phyloP scores from a whole-genome alignment of 1,284 basidiomycete species.

The Cutaneotrichosporon mucoides region DNA sequence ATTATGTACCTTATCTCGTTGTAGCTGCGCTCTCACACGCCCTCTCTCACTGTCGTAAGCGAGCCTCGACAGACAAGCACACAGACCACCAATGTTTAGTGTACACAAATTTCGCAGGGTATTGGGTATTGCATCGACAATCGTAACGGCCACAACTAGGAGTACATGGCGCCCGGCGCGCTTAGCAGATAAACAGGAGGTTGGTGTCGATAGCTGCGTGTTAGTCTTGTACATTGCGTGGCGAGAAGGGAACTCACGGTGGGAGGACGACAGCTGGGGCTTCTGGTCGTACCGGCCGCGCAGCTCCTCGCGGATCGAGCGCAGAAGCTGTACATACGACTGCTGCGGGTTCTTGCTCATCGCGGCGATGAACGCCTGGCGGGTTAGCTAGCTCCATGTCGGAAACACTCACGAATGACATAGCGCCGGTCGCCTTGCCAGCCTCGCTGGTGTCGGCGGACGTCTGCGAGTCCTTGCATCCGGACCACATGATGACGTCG shows the following conservation, averaged over 20 bases:
- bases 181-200: conserved; percentile 26
- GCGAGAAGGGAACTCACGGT: conserved; percentile 53
- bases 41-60: too few relatives aligned
- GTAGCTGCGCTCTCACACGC: too few relatives aligned
- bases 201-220: conserved; percentile 31
- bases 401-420: conserved; percentile 52
- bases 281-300: conserved; percentile 73
- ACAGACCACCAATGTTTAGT: too few relatives aligned
- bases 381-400: background rate
- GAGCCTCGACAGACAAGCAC: too few relatives aligned
- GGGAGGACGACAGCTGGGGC: conserved; percentile 59
- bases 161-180: background rate
- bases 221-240: conserved; percentile 8
- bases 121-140: background rate
- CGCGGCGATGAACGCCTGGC: conserved; percentile 62
- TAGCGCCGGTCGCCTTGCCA: conserved; percentile 78
- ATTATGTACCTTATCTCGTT: too few relatives aligned
- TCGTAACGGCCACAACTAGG: background rate
- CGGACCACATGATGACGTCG: conserved; percentile 65
- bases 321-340: conserved; percentile 75
- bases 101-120: too few relatives aligned
- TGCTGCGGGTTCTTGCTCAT: conserved; percentile 64
- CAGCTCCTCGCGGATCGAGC: conserved; percentile 58
- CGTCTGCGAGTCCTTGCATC: conserved; percentile 88
- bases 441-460: conserved; percentile 82